Percentiles rank a stretch among this genome's conserved stretches.
Evolutionary conservation across 805 yeast species (phyloP).

Genomic region (Tetrapisispora taiwanensis): DNA sequence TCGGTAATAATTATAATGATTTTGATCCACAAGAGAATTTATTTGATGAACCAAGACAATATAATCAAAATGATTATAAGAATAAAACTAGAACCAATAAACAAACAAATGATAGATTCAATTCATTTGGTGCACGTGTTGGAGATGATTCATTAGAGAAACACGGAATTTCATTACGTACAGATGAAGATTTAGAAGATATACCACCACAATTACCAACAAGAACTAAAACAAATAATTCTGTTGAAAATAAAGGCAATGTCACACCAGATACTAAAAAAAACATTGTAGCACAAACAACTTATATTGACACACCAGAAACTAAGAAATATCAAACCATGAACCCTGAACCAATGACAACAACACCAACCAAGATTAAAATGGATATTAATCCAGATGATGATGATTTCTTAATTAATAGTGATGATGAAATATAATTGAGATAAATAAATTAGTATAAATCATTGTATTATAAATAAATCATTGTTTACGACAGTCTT

Average conservation of each 20-base stretch:
- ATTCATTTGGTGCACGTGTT: constrained; percentile 26
- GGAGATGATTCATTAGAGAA: constrained; percentile 23
- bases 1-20: constrained; percentile 2
- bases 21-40: not conserved
- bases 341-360: constrained; percentile 18
- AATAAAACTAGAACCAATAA: not conserved
- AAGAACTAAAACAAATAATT: constrained; percentile 7
- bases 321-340: constrained; percentile 19
- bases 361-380: constrained; percentile 21
- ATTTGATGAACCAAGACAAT: not conserved
- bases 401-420: constrained; percentile 22
- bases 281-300: constrained; percentile 22
- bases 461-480: too few species aligned
- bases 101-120: constrained; percentile 22
- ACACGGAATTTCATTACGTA: constrained; percentile 24
- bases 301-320: constrained; percentile 26
- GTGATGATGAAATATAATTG: constrained; percentile 20
- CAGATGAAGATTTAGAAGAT: constrained; percentile 25
- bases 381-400: constrained; percentile 14
- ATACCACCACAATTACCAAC: constrained; percentile 28
- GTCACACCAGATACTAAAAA: constrained; percentile 7
- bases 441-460: not conserved
- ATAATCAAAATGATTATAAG: not conserved
- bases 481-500: too few species aligned
- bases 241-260: constrained; percentile 1